phyloP scores from a whole-genome alignment of 2,329 filamentous ascomycete genomes.

The Hymenoscyphus albidus region DNA sequence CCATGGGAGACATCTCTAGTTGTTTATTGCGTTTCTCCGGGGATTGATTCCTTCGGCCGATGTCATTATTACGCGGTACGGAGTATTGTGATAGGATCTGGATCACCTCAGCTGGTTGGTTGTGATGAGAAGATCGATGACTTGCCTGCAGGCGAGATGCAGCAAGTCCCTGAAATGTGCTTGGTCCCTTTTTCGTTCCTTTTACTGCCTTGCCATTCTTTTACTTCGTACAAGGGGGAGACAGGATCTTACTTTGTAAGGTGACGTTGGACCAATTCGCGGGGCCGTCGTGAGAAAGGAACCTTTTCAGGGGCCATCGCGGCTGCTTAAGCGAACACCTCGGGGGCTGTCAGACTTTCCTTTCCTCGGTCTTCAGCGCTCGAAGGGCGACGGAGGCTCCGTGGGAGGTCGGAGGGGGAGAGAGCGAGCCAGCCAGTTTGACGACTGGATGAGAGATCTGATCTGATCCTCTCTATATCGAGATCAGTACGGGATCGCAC shows the following conservation, averaged over 20 bases:
- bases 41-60: neutral
- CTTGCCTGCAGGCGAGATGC: slow-evolving; percentile 1
- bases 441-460: neutral
- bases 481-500: too few relatives aligned
- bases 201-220: slow-evolving; percentile 1
- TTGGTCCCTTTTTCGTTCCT: neutral
- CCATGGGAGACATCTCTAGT: neutral
- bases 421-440: neutral
- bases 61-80: neutral
- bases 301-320: neutral
- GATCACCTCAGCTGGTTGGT: slow-evolving; percentile 2
- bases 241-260: neutral
- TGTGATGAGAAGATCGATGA: slow-evolving; percentile 2
- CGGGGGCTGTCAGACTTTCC: too few relatives aligned
- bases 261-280: neutral
- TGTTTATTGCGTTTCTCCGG: neutral
- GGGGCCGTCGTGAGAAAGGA: slow-evolving; percentile 5
- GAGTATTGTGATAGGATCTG: neutral
- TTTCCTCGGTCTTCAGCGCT: slow-evolving; percentile 4
- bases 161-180: neutral
- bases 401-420: neutral
- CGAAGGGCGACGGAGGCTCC: slow-evolving; percentile 3
- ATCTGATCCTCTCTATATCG: neutral
- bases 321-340: neutral
- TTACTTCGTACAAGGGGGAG: neutral